Evolutionary conservation across 2,329 filamentous ascomycete species (phyloP).

Genomic region (Stagonosporopsis rhizophila): DNA sequence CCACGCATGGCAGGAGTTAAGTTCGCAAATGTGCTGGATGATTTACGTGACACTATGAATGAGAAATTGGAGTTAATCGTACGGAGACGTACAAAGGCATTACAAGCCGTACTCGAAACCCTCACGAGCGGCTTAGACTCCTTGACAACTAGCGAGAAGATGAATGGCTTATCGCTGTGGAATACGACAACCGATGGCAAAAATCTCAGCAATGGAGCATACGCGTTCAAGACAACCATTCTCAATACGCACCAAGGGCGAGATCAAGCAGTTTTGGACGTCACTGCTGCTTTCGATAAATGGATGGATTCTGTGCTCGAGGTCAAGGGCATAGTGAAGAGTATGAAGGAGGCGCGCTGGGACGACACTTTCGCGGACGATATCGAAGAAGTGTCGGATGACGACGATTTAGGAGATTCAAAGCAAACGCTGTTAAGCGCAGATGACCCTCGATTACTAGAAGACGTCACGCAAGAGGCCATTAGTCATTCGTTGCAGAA

Average conservation of each 20-base stretch:
- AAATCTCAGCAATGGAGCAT: slow-evolving; percentile 70
- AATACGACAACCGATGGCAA: slow-evolving; percentile 67
- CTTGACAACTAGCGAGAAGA: slow-evolving; percentile 45
- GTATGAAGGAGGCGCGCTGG: slow-evolving; percentile 73
- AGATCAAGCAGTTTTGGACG: slow-evolving; percentile 68
- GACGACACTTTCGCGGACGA: slow-evolving; percentile 78
- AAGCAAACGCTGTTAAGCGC: slow-evolving; percentile 73
- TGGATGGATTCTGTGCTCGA: slow-evolving; percentile 80
- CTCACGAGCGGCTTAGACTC: slow-evolving; percentile 67
- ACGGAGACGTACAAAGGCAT: slow-evolving; percentile 67
- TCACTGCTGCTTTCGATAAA: slow-evolving; percentile 68
- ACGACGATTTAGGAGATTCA: slow-evolving; percentile 73
- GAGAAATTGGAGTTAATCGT: slow-evolving; percentile 69
- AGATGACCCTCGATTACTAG: slow-evolving; percentile 72
- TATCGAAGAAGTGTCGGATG: slow-evolving; percentile 71
- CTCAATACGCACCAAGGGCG: slow-evolving; percentile 75
- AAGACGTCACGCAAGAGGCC: slow-evolving; percentile 64
- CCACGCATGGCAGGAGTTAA: slow-evolving; percentile 71
- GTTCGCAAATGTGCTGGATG: slow-evolving; percentile 71
- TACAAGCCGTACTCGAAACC: slow-evolving; percentile 70
- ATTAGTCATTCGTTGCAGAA: slow-evolving; percentile 64
- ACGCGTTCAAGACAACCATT: slow-evolving; percentile 72
- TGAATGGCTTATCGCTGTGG: slow-evolving; percentile 70
- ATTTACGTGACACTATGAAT: slow-evolving; percentile 73
- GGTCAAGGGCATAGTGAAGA: slow-evolving; percentile 67